phyloP scores from a whole-genome alignment of 495 filamentous ascomycete genomes.

The Lepidopterella palustris region DNA sequence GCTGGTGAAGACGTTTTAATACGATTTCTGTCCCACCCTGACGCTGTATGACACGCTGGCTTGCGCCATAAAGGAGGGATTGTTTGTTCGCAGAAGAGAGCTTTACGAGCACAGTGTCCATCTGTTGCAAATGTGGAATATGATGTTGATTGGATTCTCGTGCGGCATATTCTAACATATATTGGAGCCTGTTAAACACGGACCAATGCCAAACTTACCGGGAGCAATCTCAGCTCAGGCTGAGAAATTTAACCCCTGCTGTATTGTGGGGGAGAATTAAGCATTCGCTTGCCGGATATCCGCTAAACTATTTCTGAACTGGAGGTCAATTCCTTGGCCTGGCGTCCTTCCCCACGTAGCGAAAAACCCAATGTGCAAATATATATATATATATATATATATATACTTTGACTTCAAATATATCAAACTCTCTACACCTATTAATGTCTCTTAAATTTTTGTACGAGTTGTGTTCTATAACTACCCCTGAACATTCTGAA shows the following conservation, averaged over 20 bases:
- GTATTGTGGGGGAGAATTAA: too few species aligned
- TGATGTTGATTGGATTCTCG: too few species aligned
- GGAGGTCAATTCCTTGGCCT: too few species aligned
- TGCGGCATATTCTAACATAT: too few species aligned
- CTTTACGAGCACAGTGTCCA: background rate
- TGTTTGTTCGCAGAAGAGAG: background rate
- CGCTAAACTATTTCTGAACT: too few species aligned
- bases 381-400: too few species aligned
- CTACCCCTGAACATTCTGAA: slow-evolving; percentile 17
- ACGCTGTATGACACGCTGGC: background rate
- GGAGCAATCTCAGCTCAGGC: too few species aligned
- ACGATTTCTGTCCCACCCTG: background rate
- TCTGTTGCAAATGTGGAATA: too few species aligned
- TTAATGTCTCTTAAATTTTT: slow-evolving; percentile 21
- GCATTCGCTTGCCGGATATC: too few species aligned
- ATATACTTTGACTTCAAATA: slow-evolving; percentile 9
- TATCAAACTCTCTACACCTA: slow-evolving; percentile 9
- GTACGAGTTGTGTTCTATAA: slow-evolving; percentile 20
- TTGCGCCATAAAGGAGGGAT: background rate
- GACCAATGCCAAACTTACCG: too few species aligned
- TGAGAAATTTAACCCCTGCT: too few species aligned
- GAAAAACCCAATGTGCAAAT: background rate
- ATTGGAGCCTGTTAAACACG: too few species aligned
- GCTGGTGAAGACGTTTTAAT: background rate
- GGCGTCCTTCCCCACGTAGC: background rate